These are phyloP conservation scores for Scytalidium sp. DNA, from an alignment of 2,329 filamentous ascomycete species.

Conservation along the genomic window DNA sequence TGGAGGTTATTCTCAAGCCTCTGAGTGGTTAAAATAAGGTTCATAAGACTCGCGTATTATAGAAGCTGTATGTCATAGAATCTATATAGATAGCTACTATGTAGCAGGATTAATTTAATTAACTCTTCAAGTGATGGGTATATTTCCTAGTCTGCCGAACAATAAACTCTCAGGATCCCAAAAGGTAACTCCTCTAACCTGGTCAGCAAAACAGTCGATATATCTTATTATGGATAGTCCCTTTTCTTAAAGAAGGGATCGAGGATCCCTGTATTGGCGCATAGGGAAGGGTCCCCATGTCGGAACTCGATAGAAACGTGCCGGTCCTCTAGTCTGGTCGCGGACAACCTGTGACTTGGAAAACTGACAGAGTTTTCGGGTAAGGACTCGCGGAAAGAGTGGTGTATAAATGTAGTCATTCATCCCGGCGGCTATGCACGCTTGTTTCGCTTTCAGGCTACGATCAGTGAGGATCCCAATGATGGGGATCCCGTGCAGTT, in stretches of 20 bases:
- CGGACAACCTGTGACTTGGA: neutral
- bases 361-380: neutral
- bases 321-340: neutral
- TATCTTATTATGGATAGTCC: no score
- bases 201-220: no score
- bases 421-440: neutral
- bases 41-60: no score
- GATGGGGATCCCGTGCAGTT: neutral
- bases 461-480: neutral
- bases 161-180: no score
- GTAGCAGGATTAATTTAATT: no score
- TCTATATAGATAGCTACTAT: no score
- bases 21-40: no score
- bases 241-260: constrained; percentile 14
- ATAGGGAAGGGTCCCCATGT: neutral
- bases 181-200: no score
- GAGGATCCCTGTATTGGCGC: neutral
- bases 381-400: neutral
- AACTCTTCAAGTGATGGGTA: no score
- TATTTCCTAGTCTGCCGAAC: no score
- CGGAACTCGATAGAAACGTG: neutral
- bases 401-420: neutral
- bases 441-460: no score
- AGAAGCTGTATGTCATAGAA: no score
- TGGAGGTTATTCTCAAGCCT: constrained; percentile 16